Base-by-base conservation (phyloP, 1,139 yeast species). In the Scheffersomyces illinoinensis region DNA sequence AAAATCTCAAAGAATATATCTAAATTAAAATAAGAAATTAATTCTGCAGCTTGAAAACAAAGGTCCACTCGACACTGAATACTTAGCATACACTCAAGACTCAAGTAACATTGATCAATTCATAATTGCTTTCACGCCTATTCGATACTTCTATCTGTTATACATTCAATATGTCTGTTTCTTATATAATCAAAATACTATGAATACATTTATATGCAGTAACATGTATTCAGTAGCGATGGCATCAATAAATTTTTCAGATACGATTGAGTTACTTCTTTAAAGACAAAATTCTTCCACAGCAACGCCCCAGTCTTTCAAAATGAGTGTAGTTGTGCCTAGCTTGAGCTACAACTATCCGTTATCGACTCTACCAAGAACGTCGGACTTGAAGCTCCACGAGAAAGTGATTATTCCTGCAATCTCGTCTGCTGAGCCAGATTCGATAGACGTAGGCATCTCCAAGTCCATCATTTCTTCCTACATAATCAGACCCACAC, bases 391-490 rank as follows among this genome's bases (percentile, higher is more conserved):
- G 24, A 59, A 62, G 5, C 67, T 79, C 46, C 57, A 69, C 0
- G 67, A 72, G 33, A 74, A 76, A 61, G 74, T 74, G 4, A 73
- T 73, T 19, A 69, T 78, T n/a, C 74, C 82, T 3, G 64, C 66
- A 18, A 64, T 75, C 14, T 62, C 61, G 18, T 68, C 71, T 43
- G 58, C 69, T 56, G 71, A 72, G 50, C 68, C 73, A 18, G 64
- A 75, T 33, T 66, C 72, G 26, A 70, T 81, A 48, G 86, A 87
- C 67, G 73, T 91, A 50, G 96, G 93, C 53, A 83, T 91, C 48
- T 88, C 96, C 26, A 92, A 91, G 59, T 89, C 96, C 53, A 86
- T 90, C 58, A 80, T 93, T 56, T 86, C 91, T 20, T 85, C 88
- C 59, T 90, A 88, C 69, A 78, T 90, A 47, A 82, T 91, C 56